phyloP scores from a whole-genome alignment of 2,329 filamentous ascomycete species.

The Colletotrichum sp. region DNA sequence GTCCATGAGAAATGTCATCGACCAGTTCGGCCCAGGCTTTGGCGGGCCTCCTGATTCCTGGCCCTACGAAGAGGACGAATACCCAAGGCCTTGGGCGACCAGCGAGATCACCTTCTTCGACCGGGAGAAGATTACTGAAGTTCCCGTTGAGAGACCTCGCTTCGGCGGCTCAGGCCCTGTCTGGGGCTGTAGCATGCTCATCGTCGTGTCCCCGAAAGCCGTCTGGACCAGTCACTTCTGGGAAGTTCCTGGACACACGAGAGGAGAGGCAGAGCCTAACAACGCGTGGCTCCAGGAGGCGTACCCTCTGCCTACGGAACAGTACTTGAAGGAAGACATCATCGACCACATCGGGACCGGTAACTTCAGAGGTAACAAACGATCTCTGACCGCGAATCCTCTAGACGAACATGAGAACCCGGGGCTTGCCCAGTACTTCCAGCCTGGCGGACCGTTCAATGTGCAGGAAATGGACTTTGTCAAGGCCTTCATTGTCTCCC shows the following conservation, averaged over 20 bases:
- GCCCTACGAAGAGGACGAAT: neutral
- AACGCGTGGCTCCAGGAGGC: neutral
- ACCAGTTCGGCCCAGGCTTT: neutral
- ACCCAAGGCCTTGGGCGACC: neutral
- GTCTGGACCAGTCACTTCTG: constrained; percentile 21
- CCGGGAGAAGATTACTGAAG: neutral
- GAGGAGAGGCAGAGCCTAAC: neutral
- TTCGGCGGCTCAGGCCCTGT: constrained; percentile 19
- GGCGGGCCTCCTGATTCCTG: neutral
- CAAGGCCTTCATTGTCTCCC: constrained; percentile 7
- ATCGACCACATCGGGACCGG: neutral
- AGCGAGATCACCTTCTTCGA: neutral
- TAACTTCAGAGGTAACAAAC: neutral
- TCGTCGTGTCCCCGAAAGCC: constrained; percentile 13
- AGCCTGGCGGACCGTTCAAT: neutral
- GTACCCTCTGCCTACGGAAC: neutral
- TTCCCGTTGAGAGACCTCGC: neutral
- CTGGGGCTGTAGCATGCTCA: constrained; percentile 17
- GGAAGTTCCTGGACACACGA: constrained; percentile 13
- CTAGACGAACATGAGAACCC: neutral
- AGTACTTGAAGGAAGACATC: constrained; percentile 4
- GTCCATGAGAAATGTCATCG: neutral
- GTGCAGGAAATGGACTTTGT: neutral
- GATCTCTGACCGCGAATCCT: neutral
- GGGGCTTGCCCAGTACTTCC: neutral